Percentiles rank a stretch among this genome's conserved stretches.
Conservation (phyloP, 2,329 filamentous ascomycete genomes). For the Hypocrella siamensis region DNA sequence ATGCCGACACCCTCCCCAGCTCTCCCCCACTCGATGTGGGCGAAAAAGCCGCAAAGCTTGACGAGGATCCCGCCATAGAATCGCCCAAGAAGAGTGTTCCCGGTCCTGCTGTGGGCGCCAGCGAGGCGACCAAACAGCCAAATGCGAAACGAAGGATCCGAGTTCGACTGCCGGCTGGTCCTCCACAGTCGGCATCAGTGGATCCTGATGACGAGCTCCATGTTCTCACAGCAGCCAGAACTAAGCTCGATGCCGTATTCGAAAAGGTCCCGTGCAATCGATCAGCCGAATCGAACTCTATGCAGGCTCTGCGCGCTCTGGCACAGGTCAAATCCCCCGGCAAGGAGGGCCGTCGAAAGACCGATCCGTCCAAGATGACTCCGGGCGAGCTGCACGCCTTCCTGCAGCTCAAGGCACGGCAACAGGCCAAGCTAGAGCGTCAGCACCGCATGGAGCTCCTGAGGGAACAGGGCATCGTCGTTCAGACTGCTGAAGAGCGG, state of each 20-base stretch:
- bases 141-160: constrained; percentile 31
- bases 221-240: constrained; percentile 34
- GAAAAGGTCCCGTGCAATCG: constrained; percentile 50
- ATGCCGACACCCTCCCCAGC: constrained; percentile 53
- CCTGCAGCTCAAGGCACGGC: constrained; percentile 55
- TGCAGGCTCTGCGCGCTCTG: constrained; percentile 56
- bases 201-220: constrained; percentile 49
- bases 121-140: constrained; percentile 4
- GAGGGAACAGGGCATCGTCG: constrained; percentile 60
- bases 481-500: constrained; percentile 77
- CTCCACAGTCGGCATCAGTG: constrained; percentile 21
- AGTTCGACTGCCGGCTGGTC: constrained; percentile 28
- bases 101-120: not conserved
- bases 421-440: constrained; percentile 66
- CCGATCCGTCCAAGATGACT: constrained; percentile 43
- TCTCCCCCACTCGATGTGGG: constrained; percentile 35
- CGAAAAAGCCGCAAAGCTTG: constrained; percentile 7
- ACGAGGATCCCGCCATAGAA: not conserved
- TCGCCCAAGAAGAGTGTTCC: not conserved
- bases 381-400: constrained; percentile 50
- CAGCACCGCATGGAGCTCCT: constrained; percentile 64
- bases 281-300: constrained; percentile 44
- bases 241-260: constrained; percentile 48
- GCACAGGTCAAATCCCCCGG: constrained; percentile 54
- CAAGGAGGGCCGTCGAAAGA: constrained; percentile 29